Evolutionary conservation across 768 basidiomycete genomes (phyloP).

Genomic region (Hirschioporus abietinus): DNA sequence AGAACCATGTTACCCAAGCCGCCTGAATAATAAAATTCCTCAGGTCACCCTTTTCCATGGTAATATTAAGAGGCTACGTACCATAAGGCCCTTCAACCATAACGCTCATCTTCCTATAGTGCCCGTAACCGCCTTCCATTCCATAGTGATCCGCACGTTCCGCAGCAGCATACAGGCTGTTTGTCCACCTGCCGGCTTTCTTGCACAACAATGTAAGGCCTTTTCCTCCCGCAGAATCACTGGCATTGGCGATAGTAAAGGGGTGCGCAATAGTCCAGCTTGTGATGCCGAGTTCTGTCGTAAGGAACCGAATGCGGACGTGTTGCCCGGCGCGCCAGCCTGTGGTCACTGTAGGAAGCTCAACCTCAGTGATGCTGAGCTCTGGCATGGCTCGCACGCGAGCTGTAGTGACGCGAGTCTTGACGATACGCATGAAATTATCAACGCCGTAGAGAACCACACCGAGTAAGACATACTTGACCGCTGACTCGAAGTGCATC

Average conservation of each 20-base stretch:
- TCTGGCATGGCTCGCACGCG: conserved; percentile 55
- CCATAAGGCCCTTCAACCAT: conserved; percentile 67
- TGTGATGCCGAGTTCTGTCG: conserved; percentile 45
- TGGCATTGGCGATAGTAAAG: conserved; percentile 73
- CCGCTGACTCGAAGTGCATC: conserved; percentile 43
- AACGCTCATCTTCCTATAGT: conserved; percentile 37
- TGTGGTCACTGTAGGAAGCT: conserved; percentile 51
- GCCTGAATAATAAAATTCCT: conserved; percentile 28
- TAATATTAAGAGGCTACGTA: conserved; percentile 14
- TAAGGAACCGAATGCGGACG: conserved; percentile 63
- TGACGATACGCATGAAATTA: conserved; percentile 50
- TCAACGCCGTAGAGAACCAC: conserved; percentile 53
- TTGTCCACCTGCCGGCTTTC: conserved; percentile 61
- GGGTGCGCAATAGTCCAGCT: conserved; percentile 68
- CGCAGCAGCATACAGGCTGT: conserved; percentile 45
- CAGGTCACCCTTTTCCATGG: neutral
- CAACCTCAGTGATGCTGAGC: conserved; percentile 56
- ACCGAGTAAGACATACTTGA: conserved; percentile 53
- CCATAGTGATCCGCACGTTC: conserved; percentile 28
- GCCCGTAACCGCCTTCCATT: conserved; percentile 28
- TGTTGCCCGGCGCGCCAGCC: conserved; percentile 88
- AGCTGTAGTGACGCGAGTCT: conserved; percentile 58
- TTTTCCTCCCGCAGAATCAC: conserved; percentile 35
- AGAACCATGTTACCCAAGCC: conserved; percentile 57
- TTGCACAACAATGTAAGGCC: conserved; percentile 67